Evolutionary conservation across 768 basidiomycete species (phyloP).

Genomic region (Chalciporus pseudorubinellus): DNA sequence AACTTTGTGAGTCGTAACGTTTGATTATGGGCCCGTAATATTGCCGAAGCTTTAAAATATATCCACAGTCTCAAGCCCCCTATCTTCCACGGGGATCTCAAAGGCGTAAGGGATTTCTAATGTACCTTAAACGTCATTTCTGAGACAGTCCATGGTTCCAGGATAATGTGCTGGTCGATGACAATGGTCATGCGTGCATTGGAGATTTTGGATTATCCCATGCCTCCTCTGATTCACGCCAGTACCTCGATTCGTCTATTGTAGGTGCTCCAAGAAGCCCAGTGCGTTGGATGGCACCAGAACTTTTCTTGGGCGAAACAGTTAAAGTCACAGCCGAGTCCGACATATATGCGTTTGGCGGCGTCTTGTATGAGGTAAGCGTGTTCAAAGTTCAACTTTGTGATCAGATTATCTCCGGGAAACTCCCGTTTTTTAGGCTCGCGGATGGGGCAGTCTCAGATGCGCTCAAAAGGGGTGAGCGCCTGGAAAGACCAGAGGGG

Average conservation of each 20-base stretch:
- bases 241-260: constrained; percentile 22
- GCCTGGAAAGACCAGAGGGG: constrained; percentile 7
- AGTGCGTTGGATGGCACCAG: constrained; percentile 29
- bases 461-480: background rate
- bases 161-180: constrained; percentile 26
- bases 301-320: constrained; percentile 12
- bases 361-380: constrained; percentile 31
- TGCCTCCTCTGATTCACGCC: constrained; percentile 23
- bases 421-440: constrained; percentile 9
- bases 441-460: background rate
- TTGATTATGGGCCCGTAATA: constrained; percentile 7
- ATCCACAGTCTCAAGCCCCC: constrained; percentile 25
- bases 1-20: background rate
- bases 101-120: constrained; percentile 26
- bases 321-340: constrained; percentile 12
- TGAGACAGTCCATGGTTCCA: constrained; percentile 3
- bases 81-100: constrained; percentile 42
- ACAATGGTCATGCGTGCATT: constrained; percentile 14
- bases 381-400: background rate
- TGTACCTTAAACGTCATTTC: background rate
- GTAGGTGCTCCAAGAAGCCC: constrained; percentile 15
- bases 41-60: constrained; percentile 23
- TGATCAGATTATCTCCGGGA: constrained; percentile 19
- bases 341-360: constrained; percentile 30
- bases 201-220: constrained; percentile 30